Evolutionary conservation across 495 filamentous ascomycete genomes (phyloP).

Genomic region (Daldinia concentrica): DNA sequence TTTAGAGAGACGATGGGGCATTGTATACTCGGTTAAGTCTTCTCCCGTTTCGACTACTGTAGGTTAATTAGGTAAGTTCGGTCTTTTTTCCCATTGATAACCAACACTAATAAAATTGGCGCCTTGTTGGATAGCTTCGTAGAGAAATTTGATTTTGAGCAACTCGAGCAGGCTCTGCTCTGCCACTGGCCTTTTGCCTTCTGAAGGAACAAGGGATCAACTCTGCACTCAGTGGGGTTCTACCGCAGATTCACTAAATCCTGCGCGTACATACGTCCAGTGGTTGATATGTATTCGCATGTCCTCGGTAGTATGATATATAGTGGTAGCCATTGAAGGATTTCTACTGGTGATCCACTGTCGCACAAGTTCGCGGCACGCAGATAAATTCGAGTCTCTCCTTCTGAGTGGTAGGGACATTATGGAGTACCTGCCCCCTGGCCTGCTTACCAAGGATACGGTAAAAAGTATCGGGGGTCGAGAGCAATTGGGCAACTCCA

Average conservation of each 20-base stretch:
- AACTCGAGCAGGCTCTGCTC: not conserved
- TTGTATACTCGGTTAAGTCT: conserved; percentile 31
- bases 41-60: conserved; percentile 38
- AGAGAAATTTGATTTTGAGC: conserved; percentile 24
- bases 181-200: not conserved
- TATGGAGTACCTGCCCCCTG: not conserved
- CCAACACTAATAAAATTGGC: conserved; percentile 11
- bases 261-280: not conserved
- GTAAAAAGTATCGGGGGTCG: not conserved
- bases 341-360: conserved; percentile 3
- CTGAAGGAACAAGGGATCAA: not conserved
- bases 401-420: not conserved
- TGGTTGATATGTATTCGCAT: not conserved
- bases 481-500: conserved; percentile 4
- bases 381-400: not conserved
- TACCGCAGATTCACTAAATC: conserved; percentile 4
- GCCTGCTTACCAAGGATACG: not conserved
- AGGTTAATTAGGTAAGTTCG: conserved; percentile 34
- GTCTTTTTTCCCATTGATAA: conserved; percentile 17
- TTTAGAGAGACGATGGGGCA: conserved; percentile 22
- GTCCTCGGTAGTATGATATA: conserved; percentile 1
- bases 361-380: conserved; percentile 7
- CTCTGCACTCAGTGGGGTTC: not conserved
- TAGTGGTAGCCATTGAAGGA: not conserved
- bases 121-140: conserved; percentile 7